Base-by-base conservation (phyloP, 2,329 filamentous ascomycete genomes). In the Mariannaea sp. region DNA sequence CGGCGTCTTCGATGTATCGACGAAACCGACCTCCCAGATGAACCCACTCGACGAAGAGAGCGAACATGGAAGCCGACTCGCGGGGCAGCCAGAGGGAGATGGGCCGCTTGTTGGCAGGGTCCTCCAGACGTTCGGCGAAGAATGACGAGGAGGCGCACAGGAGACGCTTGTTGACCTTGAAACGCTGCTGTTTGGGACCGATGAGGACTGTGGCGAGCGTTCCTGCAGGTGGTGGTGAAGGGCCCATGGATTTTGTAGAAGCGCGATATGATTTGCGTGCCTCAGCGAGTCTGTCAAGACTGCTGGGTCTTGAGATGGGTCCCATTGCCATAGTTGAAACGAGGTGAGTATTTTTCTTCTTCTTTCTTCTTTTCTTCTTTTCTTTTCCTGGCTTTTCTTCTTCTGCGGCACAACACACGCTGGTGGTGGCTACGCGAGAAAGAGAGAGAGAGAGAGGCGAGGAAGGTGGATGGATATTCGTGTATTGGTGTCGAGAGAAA, bases 31-130 rank as follows among this genome's bases (percentile, higher is more conserved):
- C 63, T 4, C 72, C 72, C 16, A 72, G 71, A 64, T 81, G 78
- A 19, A 83, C 73, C 78, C 79, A 82, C 38, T 80, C 70, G 36
- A 78, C 71, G 61, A 82, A 81, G 29, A 82, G 71, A 60, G 76
- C 74, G 61, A 83, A 82, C 73, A 81, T 80, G 63, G 77, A 71
- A 14, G 78, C 69, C 1, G 75, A 75, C 65, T 83, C 78, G 55
- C 73, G 71, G 0, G 78, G 74, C 6, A 77, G 70, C 73, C 73
- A 75, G 27, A 74, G 62, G 6, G 69, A 69, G 38, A 71, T 64
- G 22, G 70, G 64, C 48, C 65, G 65, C 44, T 59, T 49, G 17
- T 66, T 61, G 27, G 52, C 48, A 12, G 61, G 56, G 33, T 73
- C 71, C 9, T 77, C 72, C 59, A 81, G 68, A 53, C 74, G 72